Conservation (phyloP, 352 stramenopile species). For the Elongisporangium senticosum region DNA sequence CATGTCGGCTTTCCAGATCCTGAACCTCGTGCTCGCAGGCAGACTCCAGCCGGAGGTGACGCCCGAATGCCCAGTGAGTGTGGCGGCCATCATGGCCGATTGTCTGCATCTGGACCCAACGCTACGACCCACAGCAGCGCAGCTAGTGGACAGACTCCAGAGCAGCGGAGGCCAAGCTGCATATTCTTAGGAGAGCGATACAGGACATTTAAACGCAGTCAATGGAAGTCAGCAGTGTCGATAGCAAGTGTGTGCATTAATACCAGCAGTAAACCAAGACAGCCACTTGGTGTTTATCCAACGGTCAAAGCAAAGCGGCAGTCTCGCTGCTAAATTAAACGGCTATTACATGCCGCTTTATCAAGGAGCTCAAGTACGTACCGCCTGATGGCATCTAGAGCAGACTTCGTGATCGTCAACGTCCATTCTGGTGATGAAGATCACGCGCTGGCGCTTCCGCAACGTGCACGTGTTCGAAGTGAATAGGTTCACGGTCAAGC, state of each 20-base stretch:
- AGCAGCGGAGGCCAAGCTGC: conserved; percentile 3
- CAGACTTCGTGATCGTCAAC: conserved; percentile 50
- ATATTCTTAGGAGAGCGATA: background rate
- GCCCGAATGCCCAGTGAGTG: conserved; percentile 26
- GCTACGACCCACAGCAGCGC: conserved; percentile 17
- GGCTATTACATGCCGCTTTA: conserved; percentile 8
- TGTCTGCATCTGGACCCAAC: conserved; percentile 30
- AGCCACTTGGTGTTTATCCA: too few relatives aligned
- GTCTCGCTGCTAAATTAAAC: too few relatives aligned
- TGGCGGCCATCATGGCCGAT: conserved; percentile 17
- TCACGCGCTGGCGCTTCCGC: conserved; percentile 25
- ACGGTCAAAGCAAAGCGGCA: too few relatives aligned
- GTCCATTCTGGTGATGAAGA: conserved; percentile 36
- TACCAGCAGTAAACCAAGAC: too few relatives aligned
- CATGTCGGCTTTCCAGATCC: conserved; percentile 42
- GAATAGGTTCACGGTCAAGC: conserved; percentile 15
- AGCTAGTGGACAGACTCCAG: conserved; percentile 14
- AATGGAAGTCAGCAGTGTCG: too few relatives aligned
- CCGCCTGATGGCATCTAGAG: conserved; percentile 49
- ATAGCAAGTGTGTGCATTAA: too few relatives aligned
- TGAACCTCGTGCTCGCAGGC: conserved; percentile 35
- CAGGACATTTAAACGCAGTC: background rate
- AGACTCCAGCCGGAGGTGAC: conserved; percentile 34
- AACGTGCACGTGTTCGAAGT: conserved; percentile 45
- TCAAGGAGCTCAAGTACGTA: conserved; percentile 26